Evolutionary conservation across 495 filamentous ascomycete species (phyloP), one percentile per base, ranked within the genome.

Genomic region (Penicillium coffeae): DNA sequence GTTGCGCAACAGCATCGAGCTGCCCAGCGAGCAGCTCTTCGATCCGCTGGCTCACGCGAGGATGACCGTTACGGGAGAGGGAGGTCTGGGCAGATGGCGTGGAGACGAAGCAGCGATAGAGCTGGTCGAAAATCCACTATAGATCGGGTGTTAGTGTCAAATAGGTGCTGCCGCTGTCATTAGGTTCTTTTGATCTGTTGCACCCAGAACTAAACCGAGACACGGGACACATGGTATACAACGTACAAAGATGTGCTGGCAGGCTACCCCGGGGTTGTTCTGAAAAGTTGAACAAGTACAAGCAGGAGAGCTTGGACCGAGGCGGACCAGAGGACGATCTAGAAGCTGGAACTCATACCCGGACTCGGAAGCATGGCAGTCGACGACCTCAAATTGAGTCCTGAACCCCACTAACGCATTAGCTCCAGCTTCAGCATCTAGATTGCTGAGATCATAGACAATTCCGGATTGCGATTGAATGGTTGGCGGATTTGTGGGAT

Each of bases 221-320:
- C 8, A 19, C 9, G 38, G n/a, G 20, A 40, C 10, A 19, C 38
- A 18, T 40, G 16, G 21, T 16, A 40, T 20, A 19, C 32, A 16
- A 62, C 71, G 64, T 51, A 74, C 73, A 55, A 73, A 74, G 32
- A 76, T 72, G 50, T 76, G 73, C 22, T 70, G 68, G 39, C 71
- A 76, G 4, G 71, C 69, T 30, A 64, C 60, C 13, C 58, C 56
- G n/a, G 65, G 57, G 18, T 50, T 57, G 35, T 45, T 48, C 21
- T 56, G 34, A 33, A 69, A 74, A 33, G 59, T 58, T 18, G 58
- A 57, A 38, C 73, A 76, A 34, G 65, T 71, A 47, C 73, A 76
- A 21, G 62, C 63, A 34, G 54, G 59, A 7, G 56, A 38, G 34
- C 61, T 53, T 7, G 58, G 16, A 13, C 57, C 61, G 43, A 71